Percentiles rank a stretch among this genome's conserved stretches.
These are phyloP conservation scores for Excoecaria cochinchinensis DNA, from an alignment of 345 rosid species.

Conservation along the genomic window DNA sequence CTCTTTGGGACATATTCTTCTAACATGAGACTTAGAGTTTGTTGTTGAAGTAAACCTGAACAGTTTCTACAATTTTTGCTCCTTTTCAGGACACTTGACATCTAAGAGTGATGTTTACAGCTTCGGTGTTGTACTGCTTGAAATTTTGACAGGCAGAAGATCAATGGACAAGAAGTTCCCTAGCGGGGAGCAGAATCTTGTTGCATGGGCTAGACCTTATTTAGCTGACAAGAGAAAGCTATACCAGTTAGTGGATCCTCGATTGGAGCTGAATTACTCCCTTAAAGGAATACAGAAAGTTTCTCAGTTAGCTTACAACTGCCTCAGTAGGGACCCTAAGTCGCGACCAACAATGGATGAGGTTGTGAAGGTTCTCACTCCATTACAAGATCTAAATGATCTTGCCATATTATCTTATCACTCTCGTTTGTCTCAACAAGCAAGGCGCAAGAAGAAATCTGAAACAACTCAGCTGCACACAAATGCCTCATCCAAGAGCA, in stretches of 20 bases:
- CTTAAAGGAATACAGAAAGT: constrained; percentile 33
- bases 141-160: constrained; percentile 37
- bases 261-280: constrained; percentile 33
- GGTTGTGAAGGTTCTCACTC: constrained; percentile 31
- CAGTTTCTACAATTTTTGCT: constrained; percentile 8
- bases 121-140: constrained; percentile 35
- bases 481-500: constrained; percentile 41
- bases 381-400: constrained; percentile 32
- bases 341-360: constrained; percentile 37
- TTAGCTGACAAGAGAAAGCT: constrained; percentile 33
- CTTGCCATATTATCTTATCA: constrained; percentile 30
- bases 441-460: constrained; percentile 57
- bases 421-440: constrained; percentile 53
- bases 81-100: constrained; percentile 32
- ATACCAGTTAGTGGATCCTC: constrained; percentile 33
- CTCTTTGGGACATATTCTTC: neutral
- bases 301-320: constrained; percentile 29
- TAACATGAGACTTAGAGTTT: neutral
- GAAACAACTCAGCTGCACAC: constrained; percentile 43
- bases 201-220: constrained; percentile 33
- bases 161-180: constrained; percentile 38
- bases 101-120: constrained; percentile 37
- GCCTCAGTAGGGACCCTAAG: constrained; percentile 31
- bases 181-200: constrained; percentile 35
- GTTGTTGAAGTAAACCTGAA: constrained; percentile 10